Conservation (phyloP, 2,329 filamentous ascomycete species). For the Diplodia corticola region DNA sequence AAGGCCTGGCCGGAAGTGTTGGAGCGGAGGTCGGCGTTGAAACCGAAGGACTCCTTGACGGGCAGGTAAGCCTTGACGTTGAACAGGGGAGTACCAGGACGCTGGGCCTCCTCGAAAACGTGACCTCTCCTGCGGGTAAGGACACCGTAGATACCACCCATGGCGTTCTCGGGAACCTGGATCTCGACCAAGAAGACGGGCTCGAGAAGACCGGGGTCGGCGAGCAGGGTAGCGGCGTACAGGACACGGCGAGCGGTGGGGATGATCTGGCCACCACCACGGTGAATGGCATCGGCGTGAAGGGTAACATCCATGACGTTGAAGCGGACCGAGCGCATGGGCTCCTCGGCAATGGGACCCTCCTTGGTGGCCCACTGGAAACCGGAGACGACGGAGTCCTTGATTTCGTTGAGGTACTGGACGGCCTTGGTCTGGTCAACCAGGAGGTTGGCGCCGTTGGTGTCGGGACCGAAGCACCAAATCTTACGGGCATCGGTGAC, state of each 20-base stretch:
- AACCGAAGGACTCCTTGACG: conserved; percentile 97
- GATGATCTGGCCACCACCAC: conserved; percentile 99
- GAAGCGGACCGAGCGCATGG: conserved; percentile 95
- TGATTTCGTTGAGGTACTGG: conserved; percentile 99
- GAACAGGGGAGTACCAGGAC: conserved; percentile 97
- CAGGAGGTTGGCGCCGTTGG: conserved; percentile 95
- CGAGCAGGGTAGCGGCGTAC: conserved; percentile 88
- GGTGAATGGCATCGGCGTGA: conserved; percentile 98
- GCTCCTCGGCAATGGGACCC: conserved; percentile 97
- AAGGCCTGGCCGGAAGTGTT: conserved; percentile 97
- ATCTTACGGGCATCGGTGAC: conserved; percentile 99
- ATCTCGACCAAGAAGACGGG: conserved; percentile 99
- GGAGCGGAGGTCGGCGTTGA: conserved; percentile 94
- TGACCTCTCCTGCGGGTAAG: conserved; percentile 97
- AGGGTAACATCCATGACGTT: conserved; percentile 99
- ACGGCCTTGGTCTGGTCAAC: conserved; percentile 99
- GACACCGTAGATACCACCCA: conserved; percentile 99
- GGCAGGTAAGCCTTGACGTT: conserved; percentile 97
- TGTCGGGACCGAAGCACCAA: conserved; percentile 99
- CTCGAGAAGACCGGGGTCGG: conserved; percentile 88
- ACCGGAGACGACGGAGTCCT: conserved; percentile 98
- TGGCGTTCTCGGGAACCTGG: conserved; percentile 95
- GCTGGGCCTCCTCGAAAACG: conserved; percentile 98
- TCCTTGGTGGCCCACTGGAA: conserved; percentile 99
- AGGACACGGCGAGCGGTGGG: conserved; percentile 96